These are phyloP conservation scores for Cyberlindnera mycetangii DNA, from an alignment of 805 yeast genomes.

Conservation along the genomic window DNA sequence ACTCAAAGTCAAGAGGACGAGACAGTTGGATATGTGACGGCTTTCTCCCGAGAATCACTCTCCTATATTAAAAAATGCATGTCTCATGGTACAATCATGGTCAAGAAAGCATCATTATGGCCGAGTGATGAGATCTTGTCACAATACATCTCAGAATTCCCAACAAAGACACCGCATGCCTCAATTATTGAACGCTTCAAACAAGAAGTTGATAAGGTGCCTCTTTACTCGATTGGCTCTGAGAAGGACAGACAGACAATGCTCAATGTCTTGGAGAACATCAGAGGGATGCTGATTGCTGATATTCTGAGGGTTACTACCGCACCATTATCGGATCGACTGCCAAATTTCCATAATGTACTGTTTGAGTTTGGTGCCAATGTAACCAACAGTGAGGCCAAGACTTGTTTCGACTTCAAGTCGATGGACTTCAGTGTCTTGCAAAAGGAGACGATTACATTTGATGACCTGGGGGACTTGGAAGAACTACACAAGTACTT, in stretches of 20 bases:
- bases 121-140: slow-evolving; percentile 76
- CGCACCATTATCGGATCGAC: slow-evolving; percentile 54
- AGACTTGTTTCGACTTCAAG: slow-evolving; percentile 51
- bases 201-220: slow-evolving; percentile 32
- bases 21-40: slow-evolving; percentile 51
- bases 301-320: slow-evolving; percentile 58
- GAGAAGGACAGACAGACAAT: slow-evolving; percentile 36
- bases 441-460: slow-evolving; percentile 3
- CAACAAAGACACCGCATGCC: slow-evolving; percentile 44
- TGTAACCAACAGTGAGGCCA: slow-evolving; percentile 38
- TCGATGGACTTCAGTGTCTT: slow-evolving; percentile 15
- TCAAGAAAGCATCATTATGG: slow-evolving; percentile 69
- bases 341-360: slow-evolving; percentile 43
- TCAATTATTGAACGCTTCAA: slow-evolving; percentile 47
- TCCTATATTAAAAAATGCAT: slow-evolving; percentile 45
- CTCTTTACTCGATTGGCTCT: slow-evolving; percentile 37
- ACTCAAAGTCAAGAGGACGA: slow-evolving; percentile 17
- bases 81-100: slow-evolving; percentile 46
- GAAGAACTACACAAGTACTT: slow-evolving; percentile 70
- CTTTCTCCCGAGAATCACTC: slow-evolving; percentile 45
- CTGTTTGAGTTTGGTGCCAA: slow-evolving; percentile 48
- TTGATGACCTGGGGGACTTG: slow-evolving; percentile 27
- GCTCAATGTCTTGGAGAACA: slow-evolving; percentile 38
- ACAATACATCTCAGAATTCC: slow-evolving; percentile 59
- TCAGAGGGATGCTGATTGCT: slow-evolving; percentile 43